phyloP scores from a whole-genome alignment of 2,329 filamentous ascomycete genomes.

The Pseudopyrenochaeta lycopersici region DNA sequence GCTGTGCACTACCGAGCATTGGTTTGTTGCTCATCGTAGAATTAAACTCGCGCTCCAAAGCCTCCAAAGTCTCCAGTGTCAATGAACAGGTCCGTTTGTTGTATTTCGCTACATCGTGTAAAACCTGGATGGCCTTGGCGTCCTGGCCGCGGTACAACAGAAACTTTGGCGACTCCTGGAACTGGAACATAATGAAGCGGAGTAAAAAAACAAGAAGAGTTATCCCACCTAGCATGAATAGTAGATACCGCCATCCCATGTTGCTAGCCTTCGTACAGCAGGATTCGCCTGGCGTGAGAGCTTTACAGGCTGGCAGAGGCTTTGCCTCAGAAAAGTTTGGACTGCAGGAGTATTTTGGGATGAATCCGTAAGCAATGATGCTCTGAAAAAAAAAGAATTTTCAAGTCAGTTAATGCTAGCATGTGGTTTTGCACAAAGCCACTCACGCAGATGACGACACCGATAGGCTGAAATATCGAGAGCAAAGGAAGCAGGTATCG shows the following conservation, averaged over 20 bases:
- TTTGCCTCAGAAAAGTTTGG: slow-evolving; percentile 60
- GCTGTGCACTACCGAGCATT: too few species aligned
- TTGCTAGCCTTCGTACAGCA: too few species aligned
- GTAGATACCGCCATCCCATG: slow-evolving; percentile 43
- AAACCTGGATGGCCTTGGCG: slow-evolving; percentile 58
- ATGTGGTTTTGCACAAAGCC: too few species aligned
- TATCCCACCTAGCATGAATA: slow-evolving; percentile 52
- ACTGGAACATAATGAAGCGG: slow-evolving; percentile 63
- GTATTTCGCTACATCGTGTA: slow-evolving; percentile 55
- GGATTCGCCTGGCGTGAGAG: background rate
- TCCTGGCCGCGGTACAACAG: slow-evolving; percentile 64
- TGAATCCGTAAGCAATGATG: slow-evolving; percentile 63
- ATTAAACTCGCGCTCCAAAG: slow-evolving; percentile 39
- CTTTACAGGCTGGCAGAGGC: slow-evolving; percentile 57
- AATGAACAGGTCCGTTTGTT: slow-evolving; percentile 50
- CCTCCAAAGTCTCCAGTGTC: slow-evolving; percentile 47
- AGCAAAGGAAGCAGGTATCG: slow-evolving; percentile 63
- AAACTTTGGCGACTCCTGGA: slow-evolving; percentile 69
- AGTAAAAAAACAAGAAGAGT: slow-evolving; percentile 59
- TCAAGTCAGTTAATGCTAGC: too few species aligned
- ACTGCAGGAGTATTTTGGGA: slow-evolving; percentile 60
- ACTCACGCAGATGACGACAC: slow-evolving; percentile 57
- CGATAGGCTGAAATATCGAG: slow-evolving; percentile 65
- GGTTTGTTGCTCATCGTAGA: too few species aligned
- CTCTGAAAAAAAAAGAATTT: slow-evolving; percentile 22